Evolutionary conservation across 1,284 basidiomycete species (phyloP).

Genomic region (Heliocybe sulcata): DNA sequence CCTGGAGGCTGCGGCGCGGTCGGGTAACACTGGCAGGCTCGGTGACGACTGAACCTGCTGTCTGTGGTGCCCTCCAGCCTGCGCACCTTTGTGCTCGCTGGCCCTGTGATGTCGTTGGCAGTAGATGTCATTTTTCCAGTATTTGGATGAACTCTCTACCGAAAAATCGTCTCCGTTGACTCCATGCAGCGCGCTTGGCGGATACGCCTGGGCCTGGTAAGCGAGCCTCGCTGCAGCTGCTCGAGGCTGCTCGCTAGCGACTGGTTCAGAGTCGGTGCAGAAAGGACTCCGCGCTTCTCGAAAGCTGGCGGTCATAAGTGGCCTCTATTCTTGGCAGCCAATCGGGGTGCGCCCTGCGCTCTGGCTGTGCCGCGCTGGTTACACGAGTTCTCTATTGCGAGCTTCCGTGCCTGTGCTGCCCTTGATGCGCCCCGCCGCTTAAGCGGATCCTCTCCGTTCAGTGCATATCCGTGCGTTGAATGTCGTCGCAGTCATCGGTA

Average conservation of each 20-base stretch:
- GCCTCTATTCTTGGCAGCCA: not conserved
- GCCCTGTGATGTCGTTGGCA: no score
- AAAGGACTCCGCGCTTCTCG: not conserved
- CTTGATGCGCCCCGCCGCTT: not conserved
- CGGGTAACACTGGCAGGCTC: no score
- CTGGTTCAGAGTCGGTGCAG: not conserved
- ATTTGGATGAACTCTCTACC: no score
- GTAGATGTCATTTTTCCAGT: no score
- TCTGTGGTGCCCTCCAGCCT: no score
- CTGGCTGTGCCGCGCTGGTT: not conserved
- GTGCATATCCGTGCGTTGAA: not conserved
- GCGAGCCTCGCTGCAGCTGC: not conserved
- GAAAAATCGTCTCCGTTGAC: no score
- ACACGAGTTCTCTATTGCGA: not conserved
- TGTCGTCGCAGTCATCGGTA: not conserved
- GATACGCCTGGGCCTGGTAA: no score
- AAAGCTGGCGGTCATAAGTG: not conserved
- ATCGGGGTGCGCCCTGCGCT: not conserved
- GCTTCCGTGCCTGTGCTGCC: not conserved
- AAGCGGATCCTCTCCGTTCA: not conserved
- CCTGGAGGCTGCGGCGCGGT: no score
- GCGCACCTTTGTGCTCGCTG: no score
- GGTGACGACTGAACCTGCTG: no score
- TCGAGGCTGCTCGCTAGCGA: not conserved
- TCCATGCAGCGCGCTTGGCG: no score